A percentile compares a stretch with the other conserved stretches of the same genome.
phyloP scores from a whole-genome alignment of 1,139 yeast species.

The Candida neerlandica region DNA sequence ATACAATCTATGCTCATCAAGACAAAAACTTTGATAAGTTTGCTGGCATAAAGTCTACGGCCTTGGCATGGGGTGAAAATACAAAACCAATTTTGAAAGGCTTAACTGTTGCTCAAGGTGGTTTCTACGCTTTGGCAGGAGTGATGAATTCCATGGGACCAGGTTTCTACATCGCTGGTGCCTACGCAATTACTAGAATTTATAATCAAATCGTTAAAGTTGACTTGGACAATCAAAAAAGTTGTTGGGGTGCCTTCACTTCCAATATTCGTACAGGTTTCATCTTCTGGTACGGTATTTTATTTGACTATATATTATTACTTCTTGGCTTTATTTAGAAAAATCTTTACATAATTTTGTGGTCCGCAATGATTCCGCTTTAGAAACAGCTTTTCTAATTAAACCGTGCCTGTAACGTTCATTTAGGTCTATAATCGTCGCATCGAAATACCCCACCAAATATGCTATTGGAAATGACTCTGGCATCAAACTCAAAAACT shows the following conservation, averaged over 20 bases:
- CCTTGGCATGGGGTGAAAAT: conserved; percentile 85
- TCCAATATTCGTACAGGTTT: conserved; percentile 83
- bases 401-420: conserved; percentile 21
- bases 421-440: conserved; percentile 25
- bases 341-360: conserved; percentile 17
- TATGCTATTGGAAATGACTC: conserved; percentile 33
- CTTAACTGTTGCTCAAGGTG: conserved; percentile 68
- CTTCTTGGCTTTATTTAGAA: conserved; percentile 44
- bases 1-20: conserved; percentile 96
- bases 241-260: conserved; percentile 81
- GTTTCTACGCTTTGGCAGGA: conserved; percentile 70
- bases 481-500: conserved; percentile 35
- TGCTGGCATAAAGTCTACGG: conserved; percentile 95
- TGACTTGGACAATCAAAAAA: conserved; percentile 72
- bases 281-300: conserved; percentile 73
- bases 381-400: conserved; percentile 31
- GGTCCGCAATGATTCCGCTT: conserved; percentile 25
- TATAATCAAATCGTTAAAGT: conserved; percentile 68
- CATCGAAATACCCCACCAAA: conserved; percentile 30
- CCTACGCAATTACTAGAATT: conserved; percentile 69
- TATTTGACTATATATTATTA: conserved; percentile 67
- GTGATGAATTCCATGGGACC: conserved; percentile 85
- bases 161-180: conserved; percentile 69
- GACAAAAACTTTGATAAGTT: conserved; percentile 83
- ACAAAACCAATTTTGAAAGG: conserved; percentile 70